phyloP scores from a whole-genome alignment of 2,329 filamentous ascomycete genomes.

The Pestalotiopsis fici region DNA sequence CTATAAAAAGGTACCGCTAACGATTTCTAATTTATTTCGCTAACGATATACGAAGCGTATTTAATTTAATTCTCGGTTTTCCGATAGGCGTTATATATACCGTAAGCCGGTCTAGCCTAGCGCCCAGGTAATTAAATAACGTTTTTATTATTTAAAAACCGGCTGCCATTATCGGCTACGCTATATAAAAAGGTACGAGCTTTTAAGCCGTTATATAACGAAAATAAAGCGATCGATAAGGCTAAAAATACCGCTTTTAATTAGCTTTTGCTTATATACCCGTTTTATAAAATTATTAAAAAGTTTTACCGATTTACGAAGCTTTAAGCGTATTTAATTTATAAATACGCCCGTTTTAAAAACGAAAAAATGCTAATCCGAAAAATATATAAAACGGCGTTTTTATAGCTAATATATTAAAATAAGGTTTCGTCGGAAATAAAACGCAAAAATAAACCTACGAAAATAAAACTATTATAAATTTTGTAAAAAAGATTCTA shows the following conservation, averaged over 20 bases:
- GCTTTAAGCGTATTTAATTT: not conserved
- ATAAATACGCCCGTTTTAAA: not conserved
- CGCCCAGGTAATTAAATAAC: not conserved
- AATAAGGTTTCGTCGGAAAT: not conserved
- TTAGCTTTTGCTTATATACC: not conserved
- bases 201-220: not conserved
- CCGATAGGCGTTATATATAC: not conserved
- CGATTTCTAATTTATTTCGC: not conserved
- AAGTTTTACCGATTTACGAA: not conserved
- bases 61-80: not conserved
- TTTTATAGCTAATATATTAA: not conserved
- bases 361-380: not conserved
- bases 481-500: not conserved
- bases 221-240: not conserved
- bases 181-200: not conserved
- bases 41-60: not conserved
- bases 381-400: not conserved
- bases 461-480: not conserved
- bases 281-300: not conserved
- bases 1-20: not conserved
- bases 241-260: too few relatives aligned
- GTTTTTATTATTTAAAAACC: not conserved
- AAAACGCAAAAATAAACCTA: not conserved
- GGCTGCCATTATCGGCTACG: not conserved
- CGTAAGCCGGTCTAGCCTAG: not conserved